A percentile compares a stretch with the other conserved stretches of the same genome.
phyloP scores from a whole-genome alignment of 441 rosid species.

The Melastoma candidum region DNA sequence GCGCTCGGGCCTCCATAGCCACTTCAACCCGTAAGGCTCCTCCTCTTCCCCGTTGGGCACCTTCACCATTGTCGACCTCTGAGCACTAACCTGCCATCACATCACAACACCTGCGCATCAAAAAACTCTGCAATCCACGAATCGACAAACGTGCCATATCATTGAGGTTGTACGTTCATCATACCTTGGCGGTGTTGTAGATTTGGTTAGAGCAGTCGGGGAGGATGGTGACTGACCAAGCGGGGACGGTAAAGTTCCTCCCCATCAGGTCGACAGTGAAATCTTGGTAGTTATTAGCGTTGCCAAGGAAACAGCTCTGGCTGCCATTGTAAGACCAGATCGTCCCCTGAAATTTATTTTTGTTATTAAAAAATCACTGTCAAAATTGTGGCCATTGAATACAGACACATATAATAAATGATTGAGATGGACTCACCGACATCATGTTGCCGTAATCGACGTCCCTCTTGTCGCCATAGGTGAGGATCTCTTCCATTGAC shows the following conservation, averaged over 20 bases:
- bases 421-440: slow-evolving; percentile 9
- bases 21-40: no score
- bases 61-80: no score
- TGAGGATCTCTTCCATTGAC: slow-evolving; percentile 10
- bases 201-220: background rate
- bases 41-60: no score
- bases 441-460: background rate
- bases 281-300: background rate
- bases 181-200: slow-evolving; percentile 10
- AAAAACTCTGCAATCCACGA: no score
- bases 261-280: background rate
- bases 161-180: background rate
- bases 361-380: no score
- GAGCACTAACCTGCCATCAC: no score
- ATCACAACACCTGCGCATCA: no score
- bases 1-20: no score
- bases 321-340: slow-evolving; percentile 7
- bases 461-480: background rate
- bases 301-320: slow-evolving; percentile 15
- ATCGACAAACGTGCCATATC: slow-evolving; percentile 5
- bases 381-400: no score
- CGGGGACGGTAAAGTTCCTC: background rate
- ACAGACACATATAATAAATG: no score
- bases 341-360: slow-evolving; percentile 2
- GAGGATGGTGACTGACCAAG: slow-evolving; percentile 11